Percentiles rank a stretch among this genome's conserved stretches.
phyloP scores from a whole-genome alignment of 2,329 filamentous ascomycete species.

The Colletotrichum truncatum region DNA sequence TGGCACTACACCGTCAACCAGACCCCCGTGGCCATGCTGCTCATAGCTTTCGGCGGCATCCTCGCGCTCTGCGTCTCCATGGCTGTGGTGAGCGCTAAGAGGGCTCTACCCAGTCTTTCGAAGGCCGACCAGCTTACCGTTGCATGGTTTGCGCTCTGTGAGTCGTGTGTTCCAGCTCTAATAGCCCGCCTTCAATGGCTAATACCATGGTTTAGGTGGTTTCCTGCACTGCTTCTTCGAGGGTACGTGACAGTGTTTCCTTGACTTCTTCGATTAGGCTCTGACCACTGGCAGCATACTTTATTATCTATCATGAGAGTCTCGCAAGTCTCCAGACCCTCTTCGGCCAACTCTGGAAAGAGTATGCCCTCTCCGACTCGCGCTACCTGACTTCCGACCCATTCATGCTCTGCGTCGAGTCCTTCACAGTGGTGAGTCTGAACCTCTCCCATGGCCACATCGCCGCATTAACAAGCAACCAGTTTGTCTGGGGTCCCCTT shows the following conservation, averaged over 20 bases:
- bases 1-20: conserved; percentile 56
- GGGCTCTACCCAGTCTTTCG: conserved; percentile 41
- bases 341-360: conserved; percentile 91
- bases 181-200: conserved; percentile 7
- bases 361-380: conserved; percentile 88
- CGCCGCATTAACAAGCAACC: no score
- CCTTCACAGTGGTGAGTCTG: conserved; percentile 75
- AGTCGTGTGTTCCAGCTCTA: conserved; percentile 34
- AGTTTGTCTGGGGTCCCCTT: conserved; percentile 68
- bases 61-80: conserved; percentile 45
- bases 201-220: conserved; percentile 56
- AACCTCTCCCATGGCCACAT: background rate
- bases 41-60: conserved; percentile 47
- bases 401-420: conserved; percentile 89
- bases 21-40: conserved; percentile 46
- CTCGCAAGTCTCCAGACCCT: conserved; percentile 76
- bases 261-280: background rate
- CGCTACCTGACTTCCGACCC: conserved; percentile 84
- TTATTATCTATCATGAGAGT: conserved; percentile 72
- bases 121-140: conserved; percentile 53
- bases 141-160: conserved; percentile 66
- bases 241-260: conserved; percentile 52
- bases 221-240: conserved; percentile 85
- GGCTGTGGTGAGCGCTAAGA: conserved; percentile 41
- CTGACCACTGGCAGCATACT: conserved; percentile 67